Base-by-base conservation (phyloP, 2,329 filamentous ascomycete genomes). In the Pseudogymnoascus sp. region DNA sequence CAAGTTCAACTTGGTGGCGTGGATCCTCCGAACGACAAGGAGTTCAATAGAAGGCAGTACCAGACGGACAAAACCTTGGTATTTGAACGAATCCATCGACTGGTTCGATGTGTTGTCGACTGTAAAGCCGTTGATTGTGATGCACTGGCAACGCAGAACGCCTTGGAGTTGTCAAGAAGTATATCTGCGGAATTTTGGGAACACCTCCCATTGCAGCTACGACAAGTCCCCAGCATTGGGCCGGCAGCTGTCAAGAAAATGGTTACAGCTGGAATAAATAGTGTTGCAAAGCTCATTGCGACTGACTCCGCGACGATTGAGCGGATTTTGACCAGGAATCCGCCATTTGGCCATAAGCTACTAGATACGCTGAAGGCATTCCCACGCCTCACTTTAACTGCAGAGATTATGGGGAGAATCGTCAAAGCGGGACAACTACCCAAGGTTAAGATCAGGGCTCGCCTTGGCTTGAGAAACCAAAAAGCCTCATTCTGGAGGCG, bases 201-300 rank as follows among this genome's bases (percentile, higher is more conserved):
- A 70, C 86, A 89, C 35, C 89, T 86, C 1, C 84, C 90, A 0
- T 79, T 88, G 21, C 90, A 97, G 68, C 82, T 99, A 70, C 88
- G 89, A 65, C 93, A 97, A 73, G 81, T 99, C 1, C 85, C 90
- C 0, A 83, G 86, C 2, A 83, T 97, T 65, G 94, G 94, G 0
- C 78, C 85, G 4, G 90, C 87, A 1, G 83, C 84, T n/a, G 85
- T 90, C 66, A 83, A 88, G 38, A 94, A 89, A 72, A 80, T 97
- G 47, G 82, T 85, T 2, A 80, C 82, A 40, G 85, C 85, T n/a
- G 85, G 86, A 0, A 83, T 97, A 62, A 84, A 78, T 28, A 89
- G 79, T 4, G 84, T 97, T 5, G 83, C 88, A 44, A 82, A 84
- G n/a, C 77, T 99, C 11, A 84, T 87, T 14, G 75, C 74, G 5